Percentiles rank a stretch among this genome's conserved stretches.
phyloP scores from a whole-genome alignment of 129 eudicot genomes.

The Heracleum sosnowskyi region DNA sequence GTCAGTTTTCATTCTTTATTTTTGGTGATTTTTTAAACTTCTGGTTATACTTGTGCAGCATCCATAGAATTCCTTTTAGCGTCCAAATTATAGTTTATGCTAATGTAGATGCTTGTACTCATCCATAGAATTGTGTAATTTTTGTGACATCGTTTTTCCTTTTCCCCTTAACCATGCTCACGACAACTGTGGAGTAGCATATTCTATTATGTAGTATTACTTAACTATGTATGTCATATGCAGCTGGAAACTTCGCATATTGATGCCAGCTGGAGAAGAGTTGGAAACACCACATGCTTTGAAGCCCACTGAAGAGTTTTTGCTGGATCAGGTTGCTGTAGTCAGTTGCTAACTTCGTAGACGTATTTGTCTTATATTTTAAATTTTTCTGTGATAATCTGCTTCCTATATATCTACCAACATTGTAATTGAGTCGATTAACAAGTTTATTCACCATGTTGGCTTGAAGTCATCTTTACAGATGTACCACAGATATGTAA shows the following conservation, averaged over 20 bases:
- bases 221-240: background rate
- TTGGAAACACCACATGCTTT: constrained; percentile 67
- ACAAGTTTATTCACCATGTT: background rate
- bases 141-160: background rate
- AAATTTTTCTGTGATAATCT: background rate
- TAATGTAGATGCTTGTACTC: background rate
- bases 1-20: background rate
- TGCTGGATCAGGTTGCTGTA: constrained; percentile 64
- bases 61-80: background rate
- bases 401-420: background rate
- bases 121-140: background rate
- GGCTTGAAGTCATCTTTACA: background rate
- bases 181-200: background rate
- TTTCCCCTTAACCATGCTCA: background rate
- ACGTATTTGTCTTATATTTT: background rate
- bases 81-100: background rate
- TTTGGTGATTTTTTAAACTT: background rate
- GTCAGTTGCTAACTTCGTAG: background rate
- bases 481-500: background rate
- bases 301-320: constrained; percentile 52
- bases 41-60: background rate
- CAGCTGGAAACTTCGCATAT: constrained; percentile 76
- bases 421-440: background rate
- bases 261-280: constrained; percentile 72
- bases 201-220: background rate